These are phyloP conservation scores for Trichosporon sp. DNA, from an alignment of 1,284 basidiomycete species.

Conservation along the genomic window DNA sequence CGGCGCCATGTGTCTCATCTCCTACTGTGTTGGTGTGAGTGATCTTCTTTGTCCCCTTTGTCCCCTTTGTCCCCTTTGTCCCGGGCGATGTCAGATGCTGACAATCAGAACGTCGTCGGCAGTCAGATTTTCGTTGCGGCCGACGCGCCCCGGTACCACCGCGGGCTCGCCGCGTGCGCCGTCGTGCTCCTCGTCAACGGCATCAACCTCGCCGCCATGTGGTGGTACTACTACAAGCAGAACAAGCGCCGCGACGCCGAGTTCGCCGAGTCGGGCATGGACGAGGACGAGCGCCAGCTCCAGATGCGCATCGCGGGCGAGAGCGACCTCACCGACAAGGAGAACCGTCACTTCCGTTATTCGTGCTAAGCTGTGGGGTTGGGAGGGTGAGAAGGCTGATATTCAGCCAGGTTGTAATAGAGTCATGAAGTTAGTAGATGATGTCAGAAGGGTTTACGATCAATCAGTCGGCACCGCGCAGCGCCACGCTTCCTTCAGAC, in stretches of 20 bases:
- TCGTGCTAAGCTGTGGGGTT: background rate
- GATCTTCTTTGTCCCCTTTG: no score
- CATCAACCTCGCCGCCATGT: constrained; percentile 21
- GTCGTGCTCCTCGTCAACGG: constrained; percentile 14
- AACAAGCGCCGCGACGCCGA: constrained; percentile 27
- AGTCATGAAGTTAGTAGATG: background rate
- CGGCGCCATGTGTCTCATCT: constrained; percentile 17
- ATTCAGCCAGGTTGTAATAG: background rate
- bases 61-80: no score
- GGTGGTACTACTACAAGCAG: constrained; percentile 23
- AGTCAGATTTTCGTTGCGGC: constrained; percentile 23
- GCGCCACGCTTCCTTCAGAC: background rate
- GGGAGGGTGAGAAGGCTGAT: background rate
- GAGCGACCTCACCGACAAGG: constrained; percentile 29
- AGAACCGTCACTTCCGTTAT: background rate
- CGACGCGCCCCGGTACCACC: constrained; percentile 26
- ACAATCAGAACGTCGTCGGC: constrained; percentile 23
- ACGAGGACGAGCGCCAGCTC: constrained; percentile 27
- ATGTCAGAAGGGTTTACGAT: background rate
- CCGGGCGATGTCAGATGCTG: no score
- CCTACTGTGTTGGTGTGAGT: constrained; percentile 26
- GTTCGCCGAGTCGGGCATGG: constrained; percentile 21
- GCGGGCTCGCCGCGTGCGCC: constrained; percentile 23
- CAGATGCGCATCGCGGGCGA: constrained; percentile 29
- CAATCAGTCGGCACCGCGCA: background rate